Conservation (phyloP, 2,329 filamentous ascomycete species). For the Colletotrichum horii region DNA sequence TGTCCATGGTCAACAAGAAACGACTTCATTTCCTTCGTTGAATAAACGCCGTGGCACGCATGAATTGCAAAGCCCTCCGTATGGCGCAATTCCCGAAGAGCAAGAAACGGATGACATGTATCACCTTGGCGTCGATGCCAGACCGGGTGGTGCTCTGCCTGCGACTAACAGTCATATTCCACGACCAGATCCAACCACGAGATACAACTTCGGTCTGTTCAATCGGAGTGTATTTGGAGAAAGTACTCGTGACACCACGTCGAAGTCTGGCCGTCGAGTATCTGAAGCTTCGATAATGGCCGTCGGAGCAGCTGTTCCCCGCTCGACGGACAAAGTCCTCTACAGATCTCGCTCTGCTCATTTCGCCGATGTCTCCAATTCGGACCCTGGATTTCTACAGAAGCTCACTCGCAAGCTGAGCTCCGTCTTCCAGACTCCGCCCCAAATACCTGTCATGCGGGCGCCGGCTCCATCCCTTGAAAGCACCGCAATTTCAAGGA, state of each 20-base stretch:
- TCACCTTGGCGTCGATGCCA: conserved; percentile 35
- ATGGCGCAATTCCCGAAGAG: not conserved
- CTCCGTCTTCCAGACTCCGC: conserved; percentile 7
- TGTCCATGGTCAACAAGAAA: not conserved
- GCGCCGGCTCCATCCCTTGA: not conserved
- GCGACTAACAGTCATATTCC: not conserved
- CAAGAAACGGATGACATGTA: conserved; percentile 26
- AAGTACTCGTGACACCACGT: not conserved
- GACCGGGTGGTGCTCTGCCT: conserved; percentile 14
- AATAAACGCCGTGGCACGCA: conserved; percentile 34
- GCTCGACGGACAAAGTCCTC: not conserved
- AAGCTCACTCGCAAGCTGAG: conserved; percentile 12
- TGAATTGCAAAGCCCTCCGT: conserved; percentile 34
- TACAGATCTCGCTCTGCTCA: not conserved
- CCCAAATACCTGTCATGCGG: not conserved
- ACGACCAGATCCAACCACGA: not conserved
- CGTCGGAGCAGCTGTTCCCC: not conserved
- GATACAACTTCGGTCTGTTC: conserved; percentile 23
- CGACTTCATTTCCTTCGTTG: conserved; percentile 39
- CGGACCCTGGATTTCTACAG: not conserved
- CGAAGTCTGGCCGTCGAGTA: not conserved
- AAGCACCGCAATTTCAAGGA: not conserved
- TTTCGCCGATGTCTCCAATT: not conserved
- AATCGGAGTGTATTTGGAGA: conserved; percentile 26
- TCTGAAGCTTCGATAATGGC: not conserved